These are phyloP conservation scores for Rhizomucor miehei DNA, from an alignment of 371 early-diverging fungal species.

Conservation along the genomic window DNA sequence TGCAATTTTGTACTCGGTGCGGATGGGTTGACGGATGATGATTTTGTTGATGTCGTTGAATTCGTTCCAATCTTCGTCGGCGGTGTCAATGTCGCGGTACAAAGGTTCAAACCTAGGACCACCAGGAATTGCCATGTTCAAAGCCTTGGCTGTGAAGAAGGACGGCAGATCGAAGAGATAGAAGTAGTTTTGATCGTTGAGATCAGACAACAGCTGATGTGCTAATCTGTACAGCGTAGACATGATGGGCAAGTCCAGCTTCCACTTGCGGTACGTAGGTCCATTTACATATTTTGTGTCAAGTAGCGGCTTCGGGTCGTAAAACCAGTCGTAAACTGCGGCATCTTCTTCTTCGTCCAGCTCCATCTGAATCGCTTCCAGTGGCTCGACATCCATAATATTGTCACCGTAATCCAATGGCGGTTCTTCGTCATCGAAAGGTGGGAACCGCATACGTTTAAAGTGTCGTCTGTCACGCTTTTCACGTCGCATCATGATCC, in stretches of 20 bases:
- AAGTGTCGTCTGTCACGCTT: slow-evolving; percentile 97
- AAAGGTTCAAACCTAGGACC: slow-evolving; percentile 98
- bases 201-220: slow-evolving; percentile 89
- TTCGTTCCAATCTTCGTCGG: slow-evolving; percentile 99
- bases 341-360: slow-evolving; percentile 95
- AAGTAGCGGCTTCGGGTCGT: slow-evolving; percentile 92
- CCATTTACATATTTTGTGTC: slow-evolving; percentile 90
- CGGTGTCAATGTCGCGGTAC: slow-evolving; percentile 90
- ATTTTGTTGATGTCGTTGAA: slow-evolving; percentile 99
- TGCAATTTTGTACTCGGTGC: slow-evolving; percentile 98
- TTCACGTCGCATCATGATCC: slow-evolving; percentile 99
- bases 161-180: slow-evolving; percentile 93
- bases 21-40: slow-evolving; percentile 96
- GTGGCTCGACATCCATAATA: slow-evolving; percentile 93
- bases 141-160: slow-evolving; percentile 96
- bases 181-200: slow-evolving; percentile 94
- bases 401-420: slow-evolving; percentile 98
- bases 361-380: slow-evolving; percentile 98
- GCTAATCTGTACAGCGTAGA: slow-evolving; percentile 92
- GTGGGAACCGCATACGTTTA: slow-evolving; percentile 98
- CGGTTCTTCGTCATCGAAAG: slow-evolving; percentile 98
- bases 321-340: slow-evolving; percentile 94
- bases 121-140: slow-evolving; percentile 99
- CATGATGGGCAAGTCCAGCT: slow-evolving; percentile 91
- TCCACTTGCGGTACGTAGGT: slow-evolving; percentile 89